Base-by-base conservation (phyloP, 108 stramenopile genomes). In the Discostella pseudostelligera region DNA sequence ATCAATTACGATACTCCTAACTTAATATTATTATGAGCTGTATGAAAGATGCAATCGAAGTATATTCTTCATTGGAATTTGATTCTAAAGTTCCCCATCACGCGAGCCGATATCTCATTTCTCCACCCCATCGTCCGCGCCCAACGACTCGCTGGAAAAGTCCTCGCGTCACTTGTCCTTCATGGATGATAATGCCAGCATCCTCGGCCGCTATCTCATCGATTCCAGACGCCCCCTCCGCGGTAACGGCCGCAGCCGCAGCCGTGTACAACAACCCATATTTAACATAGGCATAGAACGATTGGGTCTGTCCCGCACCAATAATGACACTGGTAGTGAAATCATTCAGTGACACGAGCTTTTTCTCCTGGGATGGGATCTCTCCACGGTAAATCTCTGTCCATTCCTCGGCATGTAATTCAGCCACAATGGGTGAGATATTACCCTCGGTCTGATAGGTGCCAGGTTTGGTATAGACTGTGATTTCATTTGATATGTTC, bases 401-500 rank as follows among this genome's bases (percentile, higher is more conserved):
- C 32, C 32, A 32, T 5, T 32, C 32, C 32, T 32, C 32, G 32
- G 32, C 32, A 32, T 32, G 32, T 32, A 32, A 5, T 3, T 32
- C 32, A 32, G 5, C 32, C 32, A 4, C 64, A 0, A 16, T 12
- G 10, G 45, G 39, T 11, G 50, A 37, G 32, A 16, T 17, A 2
- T 48, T 35, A 8, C 25, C 29, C n/a, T 49, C n/a, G 17, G 32
- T 36, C 1, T 26, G 46, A 65, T 65, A 65, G 54, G 51, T 26
- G 26, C 51, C 64, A 19, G 51, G 39, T 53, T 40, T 49, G 4
- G 64, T 65, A 22, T 54, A 65, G 3, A 65, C 50, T 13, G 24
- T 50, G 43, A 65, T 65, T 10, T 43, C 39, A 42, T 37, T 46
- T 20, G 17, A 9, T 21, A 50, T 20, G 42, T 65, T 65, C 24